phyloP scores from a whole-genome alignment of 148 eudicot genomes.

The Suaeda aralocaspica region DNA sequence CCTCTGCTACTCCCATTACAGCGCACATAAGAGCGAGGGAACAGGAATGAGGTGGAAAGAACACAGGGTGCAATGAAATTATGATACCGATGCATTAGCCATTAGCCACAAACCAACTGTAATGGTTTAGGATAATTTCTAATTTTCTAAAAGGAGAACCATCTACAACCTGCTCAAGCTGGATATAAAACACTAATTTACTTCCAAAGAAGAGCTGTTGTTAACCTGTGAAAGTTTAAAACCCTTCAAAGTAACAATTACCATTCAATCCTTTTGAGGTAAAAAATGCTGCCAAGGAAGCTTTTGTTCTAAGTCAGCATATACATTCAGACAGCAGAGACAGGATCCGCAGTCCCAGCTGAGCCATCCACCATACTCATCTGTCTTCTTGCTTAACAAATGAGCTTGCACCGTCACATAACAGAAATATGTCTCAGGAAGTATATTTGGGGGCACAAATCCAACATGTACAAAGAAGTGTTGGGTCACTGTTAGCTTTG shows the following conservation, averaged over 20 bases:
- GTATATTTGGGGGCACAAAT: too few relatives aligned
- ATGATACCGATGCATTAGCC: too few relatives aligned
- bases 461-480: too few relatives aligned
- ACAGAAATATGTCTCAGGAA: constrained; percentile 1
- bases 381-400: constrained; percentile 56
- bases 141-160: too few relatives aligned
- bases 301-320: constrained; percentile 5
- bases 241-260: constrained; percentile 9
- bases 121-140: too few relatives aligned
- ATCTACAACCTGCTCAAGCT: too few relatives aligned
- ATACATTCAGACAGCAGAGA: constrained; percentile 33
- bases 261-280: constrained; percentile 7
- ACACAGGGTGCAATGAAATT: too few relatives aligned
- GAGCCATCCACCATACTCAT: constrained; percentile 45
- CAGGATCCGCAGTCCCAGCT: constrained; percentile 37
- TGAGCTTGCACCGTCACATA: constrained; percentile 60
- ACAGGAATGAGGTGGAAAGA: too few relatives aligned
- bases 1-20: too few relatives aligned
- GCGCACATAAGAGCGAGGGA: too few relatives aligned
- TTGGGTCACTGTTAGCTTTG: too few relatives aligned
- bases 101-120: too few relatives aligned
- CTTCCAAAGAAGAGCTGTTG: not conserved
- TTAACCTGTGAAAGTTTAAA: not conserved
- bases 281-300: not conserved
- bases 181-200: not conserved